Percentiles rank a stretch among this genome's conserved stretches.
phyloP scores from a whole-genome alignment of 2,329 filamentous ascomycete genomes.

The Trichophyton rubrum region DNA sequence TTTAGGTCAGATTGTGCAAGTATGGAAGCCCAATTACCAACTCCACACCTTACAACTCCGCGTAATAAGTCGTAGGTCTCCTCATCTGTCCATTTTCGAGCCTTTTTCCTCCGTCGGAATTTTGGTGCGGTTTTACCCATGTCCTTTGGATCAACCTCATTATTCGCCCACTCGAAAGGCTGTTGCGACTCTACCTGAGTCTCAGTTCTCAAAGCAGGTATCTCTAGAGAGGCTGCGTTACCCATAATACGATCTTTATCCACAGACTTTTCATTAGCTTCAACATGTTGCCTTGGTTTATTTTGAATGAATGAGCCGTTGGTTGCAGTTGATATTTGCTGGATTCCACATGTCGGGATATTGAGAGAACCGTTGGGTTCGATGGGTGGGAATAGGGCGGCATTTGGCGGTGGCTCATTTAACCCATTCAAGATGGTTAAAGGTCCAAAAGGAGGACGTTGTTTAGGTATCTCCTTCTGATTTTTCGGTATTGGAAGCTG shows the following conservation, averaged over 20 bases:
- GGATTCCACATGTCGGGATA: constrained; percentile 22
- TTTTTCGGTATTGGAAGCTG: constrained; percentile 37
- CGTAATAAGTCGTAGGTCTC: constrained; percentile 47
- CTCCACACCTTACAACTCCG: constrained; percentile 49
- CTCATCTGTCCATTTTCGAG: constrained; percentile 46
- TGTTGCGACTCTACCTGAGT: neutral
- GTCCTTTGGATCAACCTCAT: neutral
- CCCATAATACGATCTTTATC: neutral
- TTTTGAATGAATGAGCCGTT: neutral
- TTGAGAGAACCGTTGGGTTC: constrained; percentile 36
- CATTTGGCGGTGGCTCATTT: constrained; percentile 52
- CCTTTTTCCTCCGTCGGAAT: constrained; percentile 37
- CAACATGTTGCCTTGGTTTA: constrained; percentile 6
- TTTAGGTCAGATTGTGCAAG: constrained; percentile 43
- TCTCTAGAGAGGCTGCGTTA: neutral
- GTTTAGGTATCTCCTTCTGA: constrained; percentile 31
- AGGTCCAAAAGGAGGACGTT: constrained; percentile 31
- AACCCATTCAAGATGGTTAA: constrained; percentile 45
- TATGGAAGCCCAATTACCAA: constrained; percentile 54
- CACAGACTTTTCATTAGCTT: constrained; percentile 1
- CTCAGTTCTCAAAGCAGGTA: neutral
- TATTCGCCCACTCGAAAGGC: neutral
- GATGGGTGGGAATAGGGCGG: constrained; percentile 49
- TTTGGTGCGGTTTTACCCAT: constrained; percentile 13
- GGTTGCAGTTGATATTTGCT: neutral